A percentile compares a stretch with the other conserved stretches of the same genome.
Conservation (phyloP, 73 alveolate species). For the Urostyla sp. region DNA sequence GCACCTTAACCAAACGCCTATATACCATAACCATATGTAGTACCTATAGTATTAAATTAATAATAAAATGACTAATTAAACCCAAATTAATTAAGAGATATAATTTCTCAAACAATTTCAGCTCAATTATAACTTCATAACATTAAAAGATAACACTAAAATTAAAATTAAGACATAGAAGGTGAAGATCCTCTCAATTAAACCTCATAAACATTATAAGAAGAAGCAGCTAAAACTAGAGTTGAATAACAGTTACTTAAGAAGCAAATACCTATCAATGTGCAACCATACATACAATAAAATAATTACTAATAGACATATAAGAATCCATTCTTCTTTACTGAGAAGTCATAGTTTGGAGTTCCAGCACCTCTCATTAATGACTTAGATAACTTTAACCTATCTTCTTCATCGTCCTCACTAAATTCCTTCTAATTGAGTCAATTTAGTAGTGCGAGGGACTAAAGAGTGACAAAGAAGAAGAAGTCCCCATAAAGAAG, state of each 20-base stretch:
- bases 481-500: not conserved
- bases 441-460: not conserved
- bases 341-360: not conserved
- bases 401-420: slow-evolving; percentile 1
- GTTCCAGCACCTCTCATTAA: slow-evolving; percentile 33
- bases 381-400: slow-evolving; percentile 48
- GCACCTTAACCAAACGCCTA: no score
- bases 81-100: slow-evolving; percentile 28
- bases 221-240: slow-evolving; percentile 58
- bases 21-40: slow-evolving; percentile 12
- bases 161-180: not conserved
- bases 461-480: not conserved
- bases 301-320: slow-evolving; percentile 30
- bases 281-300: slow-evolving; percentile 41
- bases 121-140: slow-evolving; percentile 27
- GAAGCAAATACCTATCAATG: slow-evolving; percentile 46
- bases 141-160: not conserved
- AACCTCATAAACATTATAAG: slow-evolving; percentile 41
- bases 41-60: slow-evolving; percentile 25
- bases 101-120: slow-evolving; percentile 21
- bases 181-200: slow-evolving; percentile 12
- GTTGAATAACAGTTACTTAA: slow-evolving; percentile 50
- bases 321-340: slow-evolving; percentile 21
- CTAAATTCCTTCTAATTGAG: not conserved
- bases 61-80: not conserved